Base-by-base conservation (phyloP, 768 basidiomycete genomes). In the Chlorophyllum brunneum region DNA sequence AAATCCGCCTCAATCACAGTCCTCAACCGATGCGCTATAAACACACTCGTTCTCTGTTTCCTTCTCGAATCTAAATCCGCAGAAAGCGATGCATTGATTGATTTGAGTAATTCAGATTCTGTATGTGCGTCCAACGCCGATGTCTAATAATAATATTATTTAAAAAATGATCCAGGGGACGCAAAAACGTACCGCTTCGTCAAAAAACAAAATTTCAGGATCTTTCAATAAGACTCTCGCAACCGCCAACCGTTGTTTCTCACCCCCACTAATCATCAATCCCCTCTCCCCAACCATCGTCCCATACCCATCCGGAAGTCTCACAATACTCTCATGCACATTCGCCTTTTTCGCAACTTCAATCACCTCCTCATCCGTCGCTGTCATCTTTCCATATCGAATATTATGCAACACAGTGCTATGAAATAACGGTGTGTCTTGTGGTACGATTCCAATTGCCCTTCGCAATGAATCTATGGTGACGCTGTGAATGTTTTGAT, bases 371-470 rank as follows among this genome's bases (percentile, higher is more conserved):
- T 90, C 90, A 57, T 98, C 94, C 1, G 74, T 87, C 41, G 95
- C 95, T 51, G 85, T 82, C 24, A 98, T 68, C 20, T 86, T 76
- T 1, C 97, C 97, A 65, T 99, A 99, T 10, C 95, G 78, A 41
- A 99, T 82, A 63, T 99, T 99, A 65, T 98, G 92, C 78, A 97
- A 74, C 40, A 98, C 86, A 63, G 98, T 86, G 4, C 91, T 85
- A 66, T 99, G 95, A 78, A 99, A 98, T 2, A 99, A 74, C 1
- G 97, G 95, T 13, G 95, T 99, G 61, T 99, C 97, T 66, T 99
- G 95, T 1, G 97, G 97, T 1, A 99, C 97, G 15, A 98, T 92
- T 2, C 95, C 97, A 26, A 99, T 86, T 2, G 77, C 70, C 39
- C 70, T 71, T 15, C 97, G 80, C 0, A 98, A 71, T 30, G 83